Evolutionary conservation across 2,329 filamentous ascomycete genomes (phyloP).

Genomic region (Cordyceps cateniannulata): DNA sequence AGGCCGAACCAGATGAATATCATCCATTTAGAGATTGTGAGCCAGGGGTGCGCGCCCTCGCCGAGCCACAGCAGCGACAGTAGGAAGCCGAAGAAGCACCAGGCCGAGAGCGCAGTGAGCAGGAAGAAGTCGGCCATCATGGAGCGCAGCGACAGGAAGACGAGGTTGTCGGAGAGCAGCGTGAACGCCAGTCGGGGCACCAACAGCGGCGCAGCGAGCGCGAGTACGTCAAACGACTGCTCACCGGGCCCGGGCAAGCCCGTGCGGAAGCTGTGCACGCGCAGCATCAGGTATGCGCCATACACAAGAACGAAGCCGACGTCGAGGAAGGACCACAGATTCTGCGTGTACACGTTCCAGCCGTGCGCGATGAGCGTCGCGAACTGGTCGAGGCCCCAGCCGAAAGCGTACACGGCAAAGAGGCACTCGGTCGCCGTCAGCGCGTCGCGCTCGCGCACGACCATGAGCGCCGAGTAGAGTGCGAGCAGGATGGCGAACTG

Average conservation of each 20-base stretch:
- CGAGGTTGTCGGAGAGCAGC: slow-evolving; percentile 73
- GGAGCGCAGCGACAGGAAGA: slow-evolving; percentile 72
- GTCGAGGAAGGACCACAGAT: slow-evolving; percentile 83
- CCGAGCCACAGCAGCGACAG: slow-evolving; percentile 74
- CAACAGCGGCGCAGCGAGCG: slow-evolving; percentile 70
- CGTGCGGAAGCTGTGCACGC: slow-evolving; percentile 56
- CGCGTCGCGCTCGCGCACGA: slow-evolving; percentile 51
- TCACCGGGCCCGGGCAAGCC: slow-evolving; percentile 44
- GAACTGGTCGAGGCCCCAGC: slow-evolving; percentile 74
- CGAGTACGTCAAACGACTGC: slow-evolving; percentile 72
- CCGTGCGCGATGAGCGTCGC: slow-evolving; percentile 71
- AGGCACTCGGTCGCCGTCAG: slow-evolving; percentile 54
- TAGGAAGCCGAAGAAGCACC: slow-evolving; percentile 80
- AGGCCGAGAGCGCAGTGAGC: slow-evolving; percentile 65
- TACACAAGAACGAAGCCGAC: slow-evolving; percentile 72
- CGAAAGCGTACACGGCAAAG: slow-evolving; percentile 68
- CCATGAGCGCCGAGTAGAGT: slow-evolving; percentile 69
- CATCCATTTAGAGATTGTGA: slow-evolving; percentile 84
- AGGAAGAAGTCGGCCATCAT: slow-evolving; percentile 86
- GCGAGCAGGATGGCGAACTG: slow-evolving; percentile 66
- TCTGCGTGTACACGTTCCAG: slow-evolving; percentile 77
- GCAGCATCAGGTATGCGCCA: slow-evolving; percentile 58
- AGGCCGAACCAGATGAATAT: slow-evolving; percentile 89
- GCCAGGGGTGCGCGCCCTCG: slow-evolving; percentile 48
- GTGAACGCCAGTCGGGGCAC: slow-evolving; percentile 78